A percentile compares a stretch with the other conserved stretches of the same genome.
Conservation (phyloP, 2,329 filamentous ascomycete species). For the Colletotrichum ledebouriae region DNA sequence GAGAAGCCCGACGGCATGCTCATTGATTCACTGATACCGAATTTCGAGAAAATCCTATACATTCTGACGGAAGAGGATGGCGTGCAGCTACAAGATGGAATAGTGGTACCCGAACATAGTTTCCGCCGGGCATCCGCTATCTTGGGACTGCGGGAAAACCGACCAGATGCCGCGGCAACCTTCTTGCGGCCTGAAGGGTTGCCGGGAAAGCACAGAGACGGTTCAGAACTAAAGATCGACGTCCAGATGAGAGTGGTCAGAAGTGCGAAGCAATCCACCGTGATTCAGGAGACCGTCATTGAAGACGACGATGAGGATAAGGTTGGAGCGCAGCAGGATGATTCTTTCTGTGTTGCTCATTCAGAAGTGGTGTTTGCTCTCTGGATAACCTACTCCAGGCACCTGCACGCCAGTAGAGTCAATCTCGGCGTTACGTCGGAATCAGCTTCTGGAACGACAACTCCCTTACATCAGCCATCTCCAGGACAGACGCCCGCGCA, state of each 20-base stretch:
- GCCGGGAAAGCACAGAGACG: constrained; percentile 88
- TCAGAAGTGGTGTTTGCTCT: constrained; percentile 92
- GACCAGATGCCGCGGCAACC: constrained; percentile 80
- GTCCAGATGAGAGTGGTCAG: constrained; percentile 97
- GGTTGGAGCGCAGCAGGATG: constrained; percentile 54
- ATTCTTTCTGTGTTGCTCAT: constrained; percentile 63
- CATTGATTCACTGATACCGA: constrained; percentile 85
- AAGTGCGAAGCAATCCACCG: constrained; percentile 78
- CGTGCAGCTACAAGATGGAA: constrained; percentile 87
- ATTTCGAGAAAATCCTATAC: constrained; percentile 86
- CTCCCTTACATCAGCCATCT: constrained; percentile 83
- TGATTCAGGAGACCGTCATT: constrained; percentile 74
- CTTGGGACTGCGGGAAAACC: constrained; percentile 85
- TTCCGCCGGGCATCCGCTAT: constrained; percentile 91
- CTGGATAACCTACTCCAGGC: constrained; percentile 97
- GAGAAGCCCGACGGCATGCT: constrained; percentile 84
- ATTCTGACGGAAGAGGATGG: constrained; percentile 90
- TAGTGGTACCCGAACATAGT: constrained; percentile 95
- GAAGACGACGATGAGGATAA: constrained; percentile 64
- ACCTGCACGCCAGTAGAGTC: constrained; percentile 82
- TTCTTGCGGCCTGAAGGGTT: constrained; percentile 90
- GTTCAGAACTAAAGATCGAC: constrained; percentile 92
- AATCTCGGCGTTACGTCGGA: constrained; percentile 73
- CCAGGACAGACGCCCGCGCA: constrained; percentile 77
- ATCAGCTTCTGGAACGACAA: constrained; percentile 72